Evolutionary conservation across 176 grass and related monocot species (phyloP).

Genomic region (Oryza meyeriana): DNA sequence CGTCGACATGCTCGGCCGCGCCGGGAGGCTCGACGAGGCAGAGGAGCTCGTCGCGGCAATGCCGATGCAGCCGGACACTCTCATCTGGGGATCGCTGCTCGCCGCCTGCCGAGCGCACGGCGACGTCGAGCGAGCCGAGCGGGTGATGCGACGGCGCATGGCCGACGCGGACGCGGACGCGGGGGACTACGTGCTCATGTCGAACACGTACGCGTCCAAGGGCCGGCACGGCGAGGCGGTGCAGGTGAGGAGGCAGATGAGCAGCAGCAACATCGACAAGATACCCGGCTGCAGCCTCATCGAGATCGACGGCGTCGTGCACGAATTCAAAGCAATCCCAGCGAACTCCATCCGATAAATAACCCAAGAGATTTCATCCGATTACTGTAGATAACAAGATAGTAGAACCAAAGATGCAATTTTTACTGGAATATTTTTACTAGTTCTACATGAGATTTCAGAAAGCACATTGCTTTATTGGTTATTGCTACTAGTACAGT

Average conservation of each 20-base stretch:
- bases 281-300: slow-evolving; percentile 62
- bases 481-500: not conserved
- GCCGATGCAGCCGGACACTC: slow-evolving; percentile 51
- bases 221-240: slow-evolving; percentile 24
- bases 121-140: slow-evolving; percentile 51
- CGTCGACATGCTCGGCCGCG: slow-evolving; percentile 71
- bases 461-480: not conserved
- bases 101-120: slow-evolving; percentile 46
- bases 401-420: no score
- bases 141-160: slow-evolving; percentile 23
- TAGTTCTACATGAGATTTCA: no score
- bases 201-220: slow-evolving; percentile 53
- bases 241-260: slow-evolving; percentile 58
- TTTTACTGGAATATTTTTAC: no score
- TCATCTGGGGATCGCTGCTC: slow-evolving; percentile 66
- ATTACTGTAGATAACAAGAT: not conserved
- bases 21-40: slow-evolving; percentile 47
- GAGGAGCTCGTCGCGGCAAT: slow-evolving; percentile 50
- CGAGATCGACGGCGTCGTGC: slow-evolving; percentile 74
- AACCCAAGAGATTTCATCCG: not conserved
- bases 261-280: slow-evolving; percentile 43
- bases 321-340: slow-evolving; percentile 55
- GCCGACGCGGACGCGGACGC: slow-evolving; percentile 9
- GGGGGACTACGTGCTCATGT: slow-evolving; percentile 63
- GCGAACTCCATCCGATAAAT: slow-evolving; percentile 9